phyloP scores from a whole-genome alignment of 1,139 yeast genomes.

The Suhomyces panamericanus region DNA sequence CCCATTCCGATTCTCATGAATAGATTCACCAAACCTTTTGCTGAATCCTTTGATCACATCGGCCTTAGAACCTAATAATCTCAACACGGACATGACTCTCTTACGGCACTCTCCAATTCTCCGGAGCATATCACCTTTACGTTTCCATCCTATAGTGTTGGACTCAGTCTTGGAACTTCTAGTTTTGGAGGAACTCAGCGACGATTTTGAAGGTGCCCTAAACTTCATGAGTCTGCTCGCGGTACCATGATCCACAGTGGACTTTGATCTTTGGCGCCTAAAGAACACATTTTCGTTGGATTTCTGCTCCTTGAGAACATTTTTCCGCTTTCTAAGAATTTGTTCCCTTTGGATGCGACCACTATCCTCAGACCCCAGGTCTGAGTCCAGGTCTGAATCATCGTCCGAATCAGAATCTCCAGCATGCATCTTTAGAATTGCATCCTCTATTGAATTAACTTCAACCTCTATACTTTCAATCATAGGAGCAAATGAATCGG shows the following conservation, averaged over 20 bases:
- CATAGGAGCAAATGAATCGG: slow-evolving; percentile 97
- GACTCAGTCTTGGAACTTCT: slow-evolving; percentile 43
- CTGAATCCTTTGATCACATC: slow-evolving; percentile 95
- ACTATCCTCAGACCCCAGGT: slow-evolving; percentile 15
- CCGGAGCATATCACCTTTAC: slow-evolving; percentile 91
- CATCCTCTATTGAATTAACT: slow-evolving; percentile 88
- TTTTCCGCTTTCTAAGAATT: slow-evolving; percentile 1
- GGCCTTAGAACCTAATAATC: slow-evolving; percentile 88
- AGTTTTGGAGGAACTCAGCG: slow-evolving; percentile 16
- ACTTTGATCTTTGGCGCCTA: slow-evolving; percentile 40
- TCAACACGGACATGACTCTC: slow-evolving; percentile 84
- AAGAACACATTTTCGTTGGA: slow-evolving; percentile 30
- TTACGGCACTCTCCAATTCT: slow-evolving; percentile 95
- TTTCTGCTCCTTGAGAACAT: slow-evolving; percentile 1
- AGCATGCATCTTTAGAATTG: slow-evolving; percentile 82
- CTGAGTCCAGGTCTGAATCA: slow-evolving; percentile 15
- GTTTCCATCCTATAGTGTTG: slow-evolving; percentile 73
- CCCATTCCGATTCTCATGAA: slow-evolving; percentile 41
- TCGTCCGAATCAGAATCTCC: slow-evolving; percentile 52
- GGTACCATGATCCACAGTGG: slow-evolving; percentile 35
- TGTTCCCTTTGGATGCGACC: neutral
- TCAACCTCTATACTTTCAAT: slow-evolving; percentile 92
- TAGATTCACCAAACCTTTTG: slow-evolving; percentile 82
- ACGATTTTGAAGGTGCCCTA: slow-evolving; percentile 6
- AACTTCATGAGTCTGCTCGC: slow-evolving; percentile 18